Base-by-base conservation (phyloP, 108 stramenopile genomes). In the Aureococcus anophagefferens region DNA sequence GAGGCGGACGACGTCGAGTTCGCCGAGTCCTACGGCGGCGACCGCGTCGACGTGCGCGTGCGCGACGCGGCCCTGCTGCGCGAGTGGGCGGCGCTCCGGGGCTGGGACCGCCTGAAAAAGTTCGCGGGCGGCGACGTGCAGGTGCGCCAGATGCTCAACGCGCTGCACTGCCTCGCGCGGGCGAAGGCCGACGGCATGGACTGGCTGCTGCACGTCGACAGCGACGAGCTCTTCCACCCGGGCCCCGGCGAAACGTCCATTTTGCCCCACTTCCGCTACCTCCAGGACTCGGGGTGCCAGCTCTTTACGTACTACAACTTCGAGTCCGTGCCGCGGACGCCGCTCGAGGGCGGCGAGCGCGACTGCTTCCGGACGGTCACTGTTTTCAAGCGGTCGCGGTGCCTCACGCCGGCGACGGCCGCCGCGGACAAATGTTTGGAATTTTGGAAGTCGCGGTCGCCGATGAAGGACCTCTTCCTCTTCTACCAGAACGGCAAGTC, bases 141-240 rank as follows among this genome's bases (percentile, higher is more conserved):
- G 51, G 51, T 59, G 51, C 51, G 51, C 7, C 51, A 59, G 51
- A 59, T 59, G 51, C 51, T 59, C 51, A 59, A 59, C 51, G 51
- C 51, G 21, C 51, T 59, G 21, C 21, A 59, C 21, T 16, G 21
- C 21, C 51, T 59, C 21, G 21, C 0, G 51, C 51, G 51, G 51
- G 14, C 51, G 51, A 1, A 25, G 51, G 40, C 40, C 9, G 51
- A 59, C 51, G 25, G 51, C 21, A 1, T 59, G 21, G 21, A 25
- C 21, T 59, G 51, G 51, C 51, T 59, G 21, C 7, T 59, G 51
- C 51, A 59, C 51, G 21, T 59, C 21, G 51, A 59, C 51, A 9
- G 7, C 7, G 51, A 59, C 25, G 51, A 59, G 25, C 21, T 25
- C 21, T 59, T 59, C 51, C 3, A 25, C 21, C 51, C 51, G 21